Base-by-base conservation (phyloP, 768 basidiomycete genomes). In the Boletellus ananas region DNA sequence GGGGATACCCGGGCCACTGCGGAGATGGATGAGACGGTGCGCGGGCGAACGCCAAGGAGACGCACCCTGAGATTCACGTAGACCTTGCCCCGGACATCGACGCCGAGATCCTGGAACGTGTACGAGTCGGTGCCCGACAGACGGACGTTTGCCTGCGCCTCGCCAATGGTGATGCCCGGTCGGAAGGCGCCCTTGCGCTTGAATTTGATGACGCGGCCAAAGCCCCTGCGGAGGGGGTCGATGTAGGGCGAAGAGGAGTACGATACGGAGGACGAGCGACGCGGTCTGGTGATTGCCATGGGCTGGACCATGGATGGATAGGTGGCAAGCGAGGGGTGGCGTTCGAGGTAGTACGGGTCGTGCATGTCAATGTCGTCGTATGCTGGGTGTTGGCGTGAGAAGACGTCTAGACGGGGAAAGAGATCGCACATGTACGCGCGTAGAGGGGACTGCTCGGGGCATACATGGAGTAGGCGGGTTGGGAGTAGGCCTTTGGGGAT, bases 1-100 rank as follows among this genome's bases (percentile, higher is more conserved):
- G 77, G 36, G 75, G 66, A 59, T 87, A 86, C 1, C 85, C 85
- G 37, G 78, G 72, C 85, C 85, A 89, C 86, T 87, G 16, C 21
- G 36, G 27, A 45, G n/a, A 23, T 12, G 33, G 29, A 39, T 53
- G 42, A 51, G 46, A 16, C 43, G 34, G 21, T 39, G 17, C 40
- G 13, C 36, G 43, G 40, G 21, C 1, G 27, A 10, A 49, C 16
- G 18, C n/a, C 31, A 40, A 9, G 33, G 31, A 39, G 17, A 70
- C 80, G 37, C 58, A 84, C 86, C 69, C 78, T 77, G 51, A 88
- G 69, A 63, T 76, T 81, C 37, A 87, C 70, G 46, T 79, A 70
- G 59, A 89, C 80, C 54, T 79, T 75, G 13, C 79, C 76, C 43
- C 80, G 71, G 44, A 67, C 55, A 58, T 87, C 81, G n/a, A 83